phyloP scores from a whole-genome alignment of 805 yeast species.

The Blastobotrys robertii region DNA sequence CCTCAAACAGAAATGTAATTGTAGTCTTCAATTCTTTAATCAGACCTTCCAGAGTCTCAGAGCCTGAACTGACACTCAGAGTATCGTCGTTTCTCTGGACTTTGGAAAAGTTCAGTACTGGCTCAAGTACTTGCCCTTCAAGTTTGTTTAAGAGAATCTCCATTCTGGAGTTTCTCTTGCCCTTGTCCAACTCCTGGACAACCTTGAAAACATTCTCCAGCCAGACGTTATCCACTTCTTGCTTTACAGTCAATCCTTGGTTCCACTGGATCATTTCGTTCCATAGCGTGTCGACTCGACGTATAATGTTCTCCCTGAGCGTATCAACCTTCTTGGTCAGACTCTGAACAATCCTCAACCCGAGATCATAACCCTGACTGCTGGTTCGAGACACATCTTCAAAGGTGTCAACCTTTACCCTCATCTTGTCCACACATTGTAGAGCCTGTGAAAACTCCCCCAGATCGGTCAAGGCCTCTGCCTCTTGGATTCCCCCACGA shows the following conservation, averaged over 20 bases:
- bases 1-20: slow-evolving; percentile 8
- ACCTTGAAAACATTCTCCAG: slow-evolving; percentile 10
- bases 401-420: slow-evolving; percentile 8
- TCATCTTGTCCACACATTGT: slow-evolving; percentile 9
- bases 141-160: slow-evolving; percentile 9
- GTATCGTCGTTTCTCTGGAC: background rate
- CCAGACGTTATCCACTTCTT: slow-evolving; percentile 5
- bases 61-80: slow-evolving; percentile 1
- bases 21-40: slow-evolving; percentile 5
- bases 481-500: slow-evolving; percentile 15
- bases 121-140: slow-evolving; percentile 10
- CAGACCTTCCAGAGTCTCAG: slow-evolving; percentile 2
- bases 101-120: slow-evolving; percentile 5
- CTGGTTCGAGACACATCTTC: background rate
- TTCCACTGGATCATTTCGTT: slow-evolving; percentile 2
- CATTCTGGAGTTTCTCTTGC: slow-evolving; percentile 3
- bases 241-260: slow-evolving; percentile 4
- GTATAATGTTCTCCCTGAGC: background rate
- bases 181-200: slow-evolving; percentile 4
- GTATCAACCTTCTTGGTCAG: background rate
- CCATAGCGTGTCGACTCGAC: background rate
- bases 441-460: slow-evolving; percentile 14
- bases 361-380: background rate
- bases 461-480: slow-evolving; percentile 10
- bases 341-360: background rate